Conservation (phyloP, 306 rosid genomes). For the Quercus aquifolioides region DNA sequence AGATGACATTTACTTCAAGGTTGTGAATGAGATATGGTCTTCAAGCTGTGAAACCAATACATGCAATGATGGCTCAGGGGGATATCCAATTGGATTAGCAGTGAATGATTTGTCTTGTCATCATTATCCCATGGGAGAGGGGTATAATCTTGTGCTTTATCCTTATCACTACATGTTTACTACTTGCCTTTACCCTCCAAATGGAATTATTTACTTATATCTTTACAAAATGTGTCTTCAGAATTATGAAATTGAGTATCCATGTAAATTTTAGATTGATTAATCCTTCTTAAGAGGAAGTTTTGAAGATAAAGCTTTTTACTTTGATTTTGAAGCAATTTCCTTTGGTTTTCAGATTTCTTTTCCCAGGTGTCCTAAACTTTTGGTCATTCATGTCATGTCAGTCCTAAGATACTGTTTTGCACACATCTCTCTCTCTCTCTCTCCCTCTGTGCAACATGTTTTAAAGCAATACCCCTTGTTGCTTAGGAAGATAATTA, state of each 20-base stretch:
- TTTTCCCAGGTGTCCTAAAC: background rate
- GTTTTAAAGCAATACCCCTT: background rate
- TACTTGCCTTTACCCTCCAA: conserved; percentile 3
- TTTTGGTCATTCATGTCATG: background rate
- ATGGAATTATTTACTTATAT: background rate
- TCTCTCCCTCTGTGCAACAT: background rate
- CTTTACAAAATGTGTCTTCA: background rate
- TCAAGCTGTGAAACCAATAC: conserved; percentile 30
- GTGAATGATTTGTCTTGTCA: conserved; percentile 59
- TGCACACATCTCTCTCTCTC: background rate
- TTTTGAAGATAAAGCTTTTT: conserved; percentile 2
- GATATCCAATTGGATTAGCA: conserved; percentile 41
- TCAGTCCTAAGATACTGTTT: background rate
- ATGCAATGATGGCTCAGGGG: conserved; percentile 27
- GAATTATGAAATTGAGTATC: background rate
- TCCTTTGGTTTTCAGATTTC: conserved; percentile 8
- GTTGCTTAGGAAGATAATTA: background rate
- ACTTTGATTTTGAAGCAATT: conserved; percentile 21
- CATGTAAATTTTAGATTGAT: background rate
- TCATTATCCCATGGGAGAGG: conserved; percentile 69
- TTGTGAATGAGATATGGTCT: conserved; percentile 23
- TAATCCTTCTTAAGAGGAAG: background rate
- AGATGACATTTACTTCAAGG: conserved; percentile 32
- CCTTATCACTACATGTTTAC: conserved; percentile 6
- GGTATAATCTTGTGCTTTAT: conserved; percentile 44